A percentile compares a stretch with the other conserved stretches of the same genome.
phyloP scores from a whole-genome alignment of 805 yeast species.

The Candida boleticola region DNA sequence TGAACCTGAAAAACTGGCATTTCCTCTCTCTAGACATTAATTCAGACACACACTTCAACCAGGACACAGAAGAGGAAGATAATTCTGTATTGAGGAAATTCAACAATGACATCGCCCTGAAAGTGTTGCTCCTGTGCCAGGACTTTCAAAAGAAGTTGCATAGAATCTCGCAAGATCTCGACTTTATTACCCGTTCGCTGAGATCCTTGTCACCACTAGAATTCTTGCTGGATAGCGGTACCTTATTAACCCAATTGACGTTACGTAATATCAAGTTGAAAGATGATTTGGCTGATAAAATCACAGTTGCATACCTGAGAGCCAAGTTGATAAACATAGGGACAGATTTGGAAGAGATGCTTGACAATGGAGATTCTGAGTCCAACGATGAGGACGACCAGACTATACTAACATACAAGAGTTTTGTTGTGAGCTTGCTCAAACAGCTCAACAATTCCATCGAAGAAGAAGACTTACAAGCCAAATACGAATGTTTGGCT shows the following conservation, averaged over 20 bases:
- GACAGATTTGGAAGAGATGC: constrained; percentile 53
- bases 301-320: constrained; percentile 60
- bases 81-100: constrained; percentile 26
- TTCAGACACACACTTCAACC: constrained; percentile 38
- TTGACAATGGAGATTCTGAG: constrained; percentile 31
- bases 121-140: constrained; percentile 50
- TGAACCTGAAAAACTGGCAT: constrained; percentile 52
- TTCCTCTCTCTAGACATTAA: constrained; percentile 51
- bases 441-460: constrained; percentile 58
- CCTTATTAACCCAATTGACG: constrained; percentile 44
- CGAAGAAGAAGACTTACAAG: constrained; percentile 50
- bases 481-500: constrained; percentile 64
- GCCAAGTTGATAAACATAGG: constrained; percentile 66
- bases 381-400: constrained; percentile 17
- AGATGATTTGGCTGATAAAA: constrained; percentile 48
- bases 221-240: constrained; percentile 52
- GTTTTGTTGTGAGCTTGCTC: constrained; percentile 56
- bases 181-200: constrained; percentile 44
- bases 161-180: constrained; percentile 45
- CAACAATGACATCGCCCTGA: constrained; percentile 52
- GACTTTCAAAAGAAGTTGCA: constrained; percentile 43
- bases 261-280: constrained; percentile 49
- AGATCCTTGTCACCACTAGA: constrained; percentile 43
- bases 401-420: constrained; percentile 48
- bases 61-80: constrained; percentile 15